Evolutionary conservation across 202 grass and related monocot species (phyloP).

Genomic region (Elaeis oleifera): DNA sequence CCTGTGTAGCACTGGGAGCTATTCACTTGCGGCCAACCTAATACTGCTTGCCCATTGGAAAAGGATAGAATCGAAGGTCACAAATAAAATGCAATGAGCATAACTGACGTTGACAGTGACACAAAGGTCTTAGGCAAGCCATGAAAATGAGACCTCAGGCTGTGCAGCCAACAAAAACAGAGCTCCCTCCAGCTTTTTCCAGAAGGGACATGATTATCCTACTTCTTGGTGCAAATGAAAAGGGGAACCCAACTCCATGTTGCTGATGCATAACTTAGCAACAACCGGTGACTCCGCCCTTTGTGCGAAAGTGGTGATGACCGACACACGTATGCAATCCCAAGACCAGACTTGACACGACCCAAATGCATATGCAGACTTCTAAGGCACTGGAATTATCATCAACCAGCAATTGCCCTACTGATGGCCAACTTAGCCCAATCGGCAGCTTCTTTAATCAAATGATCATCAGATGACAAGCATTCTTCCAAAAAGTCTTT

Average conservation of each 20-base stretch:
- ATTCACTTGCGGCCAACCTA: too few relatives aligned
- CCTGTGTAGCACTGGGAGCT: too few relatives aligned
- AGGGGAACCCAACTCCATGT: slow-evolving; percentile 32
- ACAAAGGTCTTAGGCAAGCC: too few relatives aligned
- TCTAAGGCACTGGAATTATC: slow-evolving; percentile 4
- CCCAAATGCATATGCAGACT: slow-evolving; percentile 29
- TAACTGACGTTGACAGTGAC: too few relatives aligned
- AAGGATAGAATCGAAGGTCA: too few relatives aligned
- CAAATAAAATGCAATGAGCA: too few relatives aligned
- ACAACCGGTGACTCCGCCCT: slow-evolving; percentile 50
- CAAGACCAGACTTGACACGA: slow-evolving; percentile 54
- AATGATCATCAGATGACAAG: slow-evolving; percentile 75
- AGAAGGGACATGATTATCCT: slow-evolving; percentile 48
- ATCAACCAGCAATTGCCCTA: slow-evolving; percentile 71
- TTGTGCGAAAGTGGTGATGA: slow-evolving; percentile 55
- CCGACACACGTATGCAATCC: slow-evolving; percentile 26
- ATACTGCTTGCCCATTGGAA: too few relatives aligned
- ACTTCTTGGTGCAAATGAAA: slow-evolving; percentile 29
- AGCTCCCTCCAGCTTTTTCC: background rate
- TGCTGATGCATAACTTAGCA: slow-evolving; percentile 69
- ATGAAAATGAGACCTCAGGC: too few relatives aligned
- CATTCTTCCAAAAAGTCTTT: slow-evolving; percentile 80
- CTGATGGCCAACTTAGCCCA: slow-evolving; percentile 81
- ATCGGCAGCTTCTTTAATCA: slow-evolving; percentile 81
- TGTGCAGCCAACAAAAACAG: too few relatives aligned